phyloP scores from a whole-genome alignment of 2,329 filamentous ascomycete genomes.

The Aspergillus sp. region DNA sequence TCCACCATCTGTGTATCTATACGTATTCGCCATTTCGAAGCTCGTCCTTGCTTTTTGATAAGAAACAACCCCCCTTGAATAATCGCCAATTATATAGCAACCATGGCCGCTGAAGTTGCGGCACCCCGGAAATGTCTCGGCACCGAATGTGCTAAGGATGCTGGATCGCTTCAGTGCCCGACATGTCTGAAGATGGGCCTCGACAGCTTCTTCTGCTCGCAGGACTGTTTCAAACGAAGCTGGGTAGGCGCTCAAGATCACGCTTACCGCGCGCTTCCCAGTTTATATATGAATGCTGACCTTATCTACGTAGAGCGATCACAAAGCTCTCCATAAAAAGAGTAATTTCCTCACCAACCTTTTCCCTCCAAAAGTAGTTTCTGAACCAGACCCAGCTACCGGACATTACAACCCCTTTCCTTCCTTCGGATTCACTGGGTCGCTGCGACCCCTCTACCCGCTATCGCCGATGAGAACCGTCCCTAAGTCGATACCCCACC shows the following conservation, averaged over 20 bases:
- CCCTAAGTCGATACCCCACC: conserved; percentile 76
- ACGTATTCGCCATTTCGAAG: background rate
- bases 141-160: conserved; percentile 81
- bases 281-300: conserved; percentile 14
- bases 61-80: background rate
- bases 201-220: conserved; percentile 94
- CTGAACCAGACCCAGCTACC: conserved; percentile 88
- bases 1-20: too few relatives aligned
- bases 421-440: conserved; percentile 76
- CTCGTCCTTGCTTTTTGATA: background rate
- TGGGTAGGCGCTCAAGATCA: conserved; percentile 67
- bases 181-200: conserved; percentile 89
- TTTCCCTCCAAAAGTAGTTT: conserved; percentile 76
- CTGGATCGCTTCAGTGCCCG: conserved; percentile 84
- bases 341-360: conserved; percentile 71
- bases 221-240: conserved; percentile 98
- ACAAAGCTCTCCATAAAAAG: conserved; percentile 85
- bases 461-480: conserved; percentile 71
- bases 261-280: conserved; percentile 17
- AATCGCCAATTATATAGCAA: background rate
- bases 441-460: conserved; percentile 82
- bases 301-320: conserved; percentile 60
- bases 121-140: conserved; percentile 64
- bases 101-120: conserved; percentile 31
- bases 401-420: conserved; percentile 92